phyloP scores from a whole-genome alignment of 495 filamentous ascomycete genomes.

The Xylaria curta region DNA sequence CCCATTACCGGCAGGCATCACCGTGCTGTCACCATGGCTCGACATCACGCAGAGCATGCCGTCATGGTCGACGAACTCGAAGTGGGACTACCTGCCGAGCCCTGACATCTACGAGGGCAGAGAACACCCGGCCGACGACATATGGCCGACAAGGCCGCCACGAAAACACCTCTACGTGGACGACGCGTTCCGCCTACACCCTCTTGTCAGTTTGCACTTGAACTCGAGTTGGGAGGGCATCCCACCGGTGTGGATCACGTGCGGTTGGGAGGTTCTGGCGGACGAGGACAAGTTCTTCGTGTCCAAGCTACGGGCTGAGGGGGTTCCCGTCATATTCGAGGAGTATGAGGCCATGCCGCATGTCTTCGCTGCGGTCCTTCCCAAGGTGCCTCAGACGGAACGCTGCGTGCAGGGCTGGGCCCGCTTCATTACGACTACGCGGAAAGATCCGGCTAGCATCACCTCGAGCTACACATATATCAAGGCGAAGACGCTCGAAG shows the following conservation, averaged over 20 bases:
- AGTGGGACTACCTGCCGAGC: constrained; percentile 76
- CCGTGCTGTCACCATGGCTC: constrained; percentile 73
- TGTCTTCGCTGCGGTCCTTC: constrained; percentile 73
- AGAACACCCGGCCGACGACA: constrained; percentile 59
- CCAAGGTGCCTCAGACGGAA: constrained; percentile 51
- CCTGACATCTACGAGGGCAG: constrained; percentile 36
- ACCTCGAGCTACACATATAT: constrained; percentile 59
- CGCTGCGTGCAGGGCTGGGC: constrained; percentile 63
- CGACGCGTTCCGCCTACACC: constrained; percentile 69
- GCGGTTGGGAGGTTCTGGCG: constrained; percentile 80
- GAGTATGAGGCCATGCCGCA: constrained; percentile 92
- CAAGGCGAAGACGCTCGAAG: constrained; percentile 61
- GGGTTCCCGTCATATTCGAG: constrained; percentile 70
- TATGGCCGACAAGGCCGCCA: constrained; percentile 77
- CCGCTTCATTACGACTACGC: constrained; percentile 59
- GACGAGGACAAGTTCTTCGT: constrained; percentile 75
- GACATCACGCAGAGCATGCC: constrained; percentile 79
- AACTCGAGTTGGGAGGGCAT: constrained; percentile 64
- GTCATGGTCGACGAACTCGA: constrained; percentile 65
- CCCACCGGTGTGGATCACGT: constrained; percentile 73
- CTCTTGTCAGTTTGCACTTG: constrained; percentile 61
- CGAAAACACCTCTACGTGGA: constrained; percentile 73
- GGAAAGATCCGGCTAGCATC: constrained; percentile 47
- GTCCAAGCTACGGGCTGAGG: constrained; percentile 61
- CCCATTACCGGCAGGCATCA: constrained; percentile 73